phyloP scores from a whole-genome alignment of 352 stramenopile genomes.

The Thraustochytrium striatum region DNA sequence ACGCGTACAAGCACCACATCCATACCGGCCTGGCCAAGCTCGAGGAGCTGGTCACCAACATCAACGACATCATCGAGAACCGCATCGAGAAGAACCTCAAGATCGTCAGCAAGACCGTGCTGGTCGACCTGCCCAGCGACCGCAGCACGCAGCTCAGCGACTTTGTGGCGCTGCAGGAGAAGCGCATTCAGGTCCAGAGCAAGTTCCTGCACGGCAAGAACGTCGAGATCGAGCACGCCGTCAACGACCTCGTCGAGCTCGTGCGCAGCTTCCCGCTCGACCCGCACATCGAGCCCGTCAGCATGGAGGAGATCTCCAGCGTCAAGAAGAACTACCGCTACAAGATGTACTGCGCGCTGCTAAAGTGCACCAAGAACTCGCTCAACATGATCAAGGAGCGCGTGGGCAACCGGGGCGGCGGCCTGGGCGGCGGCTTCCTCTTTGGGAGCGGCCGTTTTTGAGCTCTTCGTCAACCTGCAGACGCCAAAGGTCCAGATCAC shows the following conservation, averaged over 20 bases:
- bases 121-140: slow-evolving; percentile 92
- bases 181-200: slow-evolving; percentile 83
- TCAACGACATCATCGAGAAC: slow-evolving; percentile 99
- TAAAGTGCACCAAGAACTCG: slow-evolving; percentile 96
- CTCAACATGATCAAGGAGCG: slow-evolving; percentile 97
- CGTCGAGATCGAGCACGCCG: slow-evolving; percentile 94
- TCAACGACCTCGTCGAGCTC: slow-evolving; percentile 93
- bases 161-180: slow-evolving; percentile 93
- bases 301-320: slow-evolving; percentile 86
- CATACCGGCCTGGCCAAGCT: slow-evolving; percentile 85
- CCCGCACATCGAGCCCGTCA: slow-evolving; percentile 86
- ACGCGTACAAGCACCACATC: slow-evolving; percentile 90
- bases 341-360: slow-evolving; percentile 96
- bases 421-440: slow-evolving; percentile 64
- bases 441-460: slow-evolving; percentile 92
- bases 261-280: slow-evolving; percentile 90
- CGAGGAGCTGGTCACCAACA: slow-evolving; percentile 93
- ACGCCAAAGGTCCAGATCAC: slow-evolving; percentile 85
- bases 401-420: slow-evolving; percentile 80
- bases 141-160: slow-evolving; percentile 94
- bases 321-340: slow-evolving; percentile 98
- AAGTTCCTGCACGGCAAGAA: slow-evolving; percentile 93
- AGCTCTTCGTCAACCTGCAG: slow-evolving; percentile 93
- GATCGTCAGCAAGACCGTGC: slow-evolving; percentile 92
- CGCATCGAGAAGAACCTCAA: slow-evolving; percentile 98